Evolutionary conservation across 805 yeast species (phyloP).

Genomic region (Zygosaccharomyces kombuchaensis): DNA sequence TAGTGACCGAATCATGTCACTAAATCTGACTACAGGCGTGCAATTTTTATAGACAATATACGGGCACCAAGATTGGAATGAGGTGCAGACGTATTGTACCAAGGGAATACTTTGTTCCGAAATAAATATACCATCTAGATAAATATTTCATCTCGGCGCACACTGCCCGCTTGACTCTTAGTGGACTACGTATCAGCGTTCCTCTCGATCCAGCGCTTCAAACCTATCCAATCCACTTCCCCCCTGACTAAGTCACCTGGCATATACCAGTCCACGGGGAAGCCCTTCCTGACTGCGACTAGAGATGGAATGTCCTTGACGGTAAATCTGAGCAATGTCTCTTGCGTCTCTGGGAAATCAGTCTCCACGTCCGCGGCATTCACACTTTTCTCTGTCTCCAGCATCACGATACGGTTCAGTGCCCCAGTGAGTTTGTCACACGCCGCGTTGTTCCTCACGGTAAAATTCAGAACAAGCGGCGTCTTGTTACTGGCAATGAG

Average conservation of each 20-base stretch:
- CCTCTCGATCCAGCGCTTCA: slow-evolving; percentile 43
- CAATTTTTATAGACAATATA: no score
- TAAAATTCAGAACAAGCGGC: slow-evolving; percentile 70
- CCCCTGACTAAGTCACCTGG: slow-evolving; percentile 24
- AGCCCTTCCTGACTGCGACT: slow-evolving; percentile 61
- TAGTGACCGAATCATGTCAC: no score
- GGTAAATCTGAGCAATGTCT: slow-evolving; percentile 52
- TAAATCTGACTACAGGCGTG: no score
- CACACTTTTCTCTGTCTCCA: slow-evolving; percentile 47
- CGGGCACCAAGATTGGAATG: no score
- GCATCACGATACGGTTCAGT: slow-evolving; percentile 48
- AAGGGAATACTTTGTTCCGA: no score
- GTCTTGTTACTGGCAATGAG: slow-evolving; percentile 44
- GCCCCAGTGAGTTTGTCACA: slow-evolving; percentile 61
- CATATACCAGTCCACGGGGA: slow-evolving; percentile 44
- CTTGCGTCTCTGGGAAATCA: slow-evolving; percentile 61
- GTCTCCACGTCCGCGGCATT: slow-evolving; percentile 68
- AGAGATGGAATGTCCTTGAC: slow-evolving; percentile 59
- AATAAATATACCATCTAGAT: no score
- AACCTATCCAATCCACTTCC: slow-evolving; percentile 42
- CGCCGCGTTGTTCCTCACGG: slow-evolving; percentile 56
- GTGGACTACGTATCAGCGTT: slow-evolving; percentile 28
- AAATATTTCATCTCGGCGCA: not conserved
- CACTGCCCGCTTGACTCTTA: not conserved
- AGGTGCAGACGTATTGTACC: no score